Evolutionary conservation across 2,329 filamentous ascomycete genomes (phyloP).

Genomic region (Claviceps arundinis): DNA sequence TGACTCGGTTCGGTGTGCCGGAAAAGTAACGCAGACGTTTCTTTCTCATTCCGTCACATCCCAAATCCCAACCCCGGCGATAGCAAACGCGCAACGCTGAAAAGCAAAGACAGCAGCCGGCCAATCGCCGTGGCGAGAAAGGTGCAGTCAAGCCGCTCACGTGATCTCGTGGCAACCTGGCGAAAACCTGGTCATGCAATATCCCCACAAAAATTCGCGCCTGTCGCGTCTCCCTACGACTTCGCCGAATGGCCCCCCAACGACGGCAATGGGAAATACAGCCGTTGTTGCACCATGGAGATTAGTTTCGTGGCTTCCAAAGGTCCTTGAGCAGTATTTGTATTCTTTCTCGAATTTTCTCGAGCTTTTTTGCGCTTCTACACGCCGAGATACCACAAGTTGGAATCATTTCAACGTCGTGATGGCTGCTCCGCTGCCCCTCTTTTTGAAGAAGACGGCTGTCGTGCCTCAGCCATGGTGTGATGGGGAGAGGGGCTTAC

Average conservation of each 20-base stretch:
- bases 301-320: slow-evolving; percentile 3
- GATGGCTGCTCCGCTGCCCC: slow-evolving; percentile 10
- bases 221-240: slow-evolving; percentile 31
- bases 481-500: not conserved
- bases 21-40: no score
- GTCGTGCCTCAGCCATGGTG: slow-evolving; percentile 7
- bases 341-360: slow-evolving; percentile 11
- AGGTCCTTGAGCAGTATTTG: slow-evolving; percentile 1
- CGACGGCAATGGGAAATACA: slow-evolving; percentile 9
- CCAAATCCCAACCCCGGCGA: no score
- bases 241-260: slow-evolving; percentile 25
- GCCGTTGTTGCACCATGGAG: slow-evolving; percentile 17
- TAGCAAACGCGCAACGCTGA: no score
- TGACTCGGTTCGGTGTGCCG: no score
- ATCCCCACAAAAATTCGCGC: slow-evolving; percentile 24
- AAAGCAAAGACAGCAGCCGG: not conserved
- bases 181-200: slow-evolving; percentile 18
- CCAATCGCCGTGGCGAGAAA: not conserved
- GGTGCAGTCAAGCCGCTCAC: slow-evolving; percentile 18
- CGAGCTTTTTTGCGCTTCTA: slow-evolving; percentile 9
- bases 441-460: slow-evolving; percentile 10
- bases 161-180: slow-evolving; percentile 31
- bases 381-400: slow-evolving; percentile 10
- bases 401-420: slow-evolving; percentile 3
- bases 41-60: no score